Evolutionary conservation across 768 basidiomycete species (phyloP).

Genomic region (Hericium alpestre): DNA sequence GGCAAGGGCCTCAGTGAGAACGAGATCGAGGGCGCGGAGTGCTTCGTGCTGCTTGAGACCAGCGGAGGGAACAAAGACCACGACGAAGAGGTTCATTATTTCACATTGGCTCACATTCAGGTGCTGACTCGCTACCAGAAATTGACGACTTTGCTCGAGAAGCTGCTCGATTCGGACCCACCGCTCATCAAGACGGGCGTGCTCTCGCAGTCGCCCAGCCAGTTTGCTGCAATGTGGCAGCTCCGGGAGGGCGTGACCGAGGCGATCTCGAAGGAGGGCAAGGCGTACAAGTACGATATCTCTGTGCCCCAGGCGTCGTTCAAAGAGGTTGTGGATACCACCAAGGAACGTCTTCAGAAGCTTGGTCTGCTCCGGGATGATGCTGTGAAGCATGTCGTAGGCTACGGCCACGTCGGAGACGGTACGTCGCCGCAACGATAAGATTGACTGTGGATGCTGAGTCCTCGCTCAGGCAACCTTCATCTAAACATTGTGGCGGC

Average conservation of each 20-base stretch:
- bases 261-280: conserved; percentile 86
- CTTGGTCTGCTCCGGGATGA: conserved; percentile 62
- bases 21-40: conserved; percentile 68
- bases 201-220: conserved; percentile 80
- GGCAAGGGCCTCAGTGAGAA: conserved; percentile 65
- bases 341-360: conserved; percentile 58
- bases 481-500: conserved; percentile 87
- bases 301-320: conserved; percentile 81
- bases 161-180: conserved; percentile 59
- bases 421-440: conserved; percentile 36
- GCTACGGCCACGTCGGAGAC: conserved; percentile 96
- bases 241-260: conserved; percentile 89
- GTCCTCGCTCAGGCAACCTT: conserved; percentile 57
- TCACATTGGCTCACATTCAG: neutral
- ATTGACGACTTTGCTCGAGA: conserved; percentile 68
- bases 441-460: no score
- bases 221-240: conserved; percentile 85
- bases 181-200: conserved; percentile 84
- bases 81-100: conserved; percentile 69
- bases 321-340: conserved; percentile 76
- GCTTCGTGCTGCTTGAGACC: conserved; percentile 90
- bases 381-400: conserved; percentile 76
- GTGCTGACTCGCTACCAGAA: conserved; percentile 44
- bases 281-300: conserved; percentile 94
- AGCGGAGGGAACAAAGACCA: conserved; percentile 89